Evolutionary conservation across 257 asterid genomes (phyloP).

Genomic region (Nicotiana noctiflora): DNA sequence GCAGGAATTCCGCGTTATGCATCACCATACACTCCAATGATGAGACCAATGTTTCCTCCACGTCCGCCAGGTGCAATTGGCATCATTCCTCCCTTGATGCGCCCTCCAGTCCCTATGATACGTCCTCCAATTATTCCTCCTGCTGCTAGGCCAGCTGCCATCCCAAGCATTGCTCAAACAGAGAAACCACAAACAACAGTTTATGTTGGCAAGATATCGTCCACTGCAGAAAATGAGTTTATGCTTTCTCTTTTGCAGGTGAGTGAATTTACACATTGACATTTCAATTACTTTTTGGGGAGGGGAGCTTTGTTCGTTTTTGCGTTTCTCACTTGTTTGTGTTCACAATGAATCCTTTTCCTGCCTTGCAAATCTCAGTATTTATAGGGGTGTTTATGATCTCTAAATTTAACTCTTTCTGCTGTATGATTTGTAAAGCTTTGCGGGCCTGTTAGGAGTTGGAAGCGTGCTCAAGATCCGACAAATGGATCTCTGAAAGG

Average conservation of each 20-base stretch:
- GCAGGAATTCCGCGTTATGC: slow-evolving; percentile 84
- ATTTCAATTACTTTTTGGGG: background rate
- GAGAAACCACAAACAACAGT: slow-evolving; percentile 92
- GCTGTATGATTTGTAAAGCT: slow-evolving; percentile 46
- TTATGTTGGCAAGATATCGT: slow-evolving; percentile 83
- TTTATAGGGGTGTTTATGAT: background rate
- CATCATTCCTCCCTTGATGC: slow-evolving; percentile 59
- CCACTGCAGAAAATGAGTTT: slow-evolving; percentile 87
- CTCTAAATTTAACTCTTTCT: background rate
- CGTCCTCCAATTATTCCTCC: slow-evolving; percentile 67
- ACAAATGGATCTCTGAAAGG: slow-evolving; percentile 73
- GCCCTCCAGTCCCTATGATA: slow-evolving; percentile 63
- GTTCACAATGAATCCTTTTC: background rate
- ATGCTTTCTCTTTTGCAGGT: slow-evolving; percentile 88
- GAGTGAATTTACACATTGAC: slow-evolving; percentile 13
- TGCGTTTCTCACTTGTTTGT: slow-evolving; percentile 6
- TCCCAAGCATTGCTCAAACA: slow-evolving; percentile 31
- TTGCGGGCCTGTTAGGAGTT: slow-evolving; percentile 93
- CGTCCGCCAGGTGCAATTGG: slow-evolving; percentile 53
- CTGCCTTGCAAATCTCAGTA: background rate
- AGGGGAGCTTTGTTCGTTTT: background rate
- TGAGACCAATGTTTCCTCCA: slow-evolving; percentile 63
- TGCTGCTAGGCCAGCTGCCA: slow-evolving; percentile 47
- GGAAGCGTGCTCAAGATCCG: slow-evolving; percentile 97
- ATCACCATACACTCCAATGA: slow-evolving; percentile 54